Evolutionary conservation across 208 protist species (phyloP).

Genomic region (Leishmania martiniquensis): DNA sequence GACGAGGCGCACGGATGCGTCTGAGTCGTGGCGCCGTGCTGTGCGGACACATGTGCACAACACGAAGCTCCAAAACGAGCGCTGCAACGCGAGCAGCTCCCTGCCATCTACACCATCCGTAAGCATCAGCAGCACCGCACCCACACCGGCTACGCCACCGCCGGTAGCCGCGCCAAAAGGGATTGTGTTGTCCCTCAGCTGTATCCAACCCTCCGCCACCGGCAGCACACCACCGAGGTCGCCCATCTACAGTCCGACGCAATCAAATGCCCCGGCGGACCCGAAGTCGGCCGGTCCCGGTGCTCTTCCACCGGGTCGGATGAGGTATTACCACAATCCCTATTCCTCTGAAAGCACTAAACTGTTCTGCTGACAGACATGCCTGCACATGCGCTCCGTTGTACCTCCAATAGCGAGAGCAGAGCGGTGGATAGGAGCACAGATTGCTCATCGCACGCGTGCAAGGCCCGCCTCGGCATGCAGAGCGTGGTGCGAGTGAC

Average conservation of each 20-base stretch:
- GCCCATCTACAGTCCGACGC: background rate
- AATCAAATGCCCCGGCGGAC: background rate
- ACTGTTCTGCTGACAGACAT: conserved; percentile 18
- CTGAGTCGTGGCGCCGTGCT: conserved; percentile 15
- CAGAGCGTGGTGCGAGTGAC: background rate
- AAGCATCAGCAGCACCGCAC: background rate
- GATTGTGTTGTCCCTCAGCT: background rate
- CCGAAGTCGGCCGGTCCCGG: background rate
- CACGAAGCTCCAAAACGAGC: background rate
- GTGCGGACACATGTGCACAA: conserved; percentile 8
- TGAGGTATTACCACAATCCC: conserved; percentile 32
- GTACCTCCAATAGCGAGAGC: background rate
- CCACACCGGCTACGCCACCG: background rate
- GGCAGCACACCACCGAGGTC: background rate
- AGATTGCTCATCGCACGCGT: background rate
- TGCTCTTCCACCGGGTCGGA: conserved; percentile 4
- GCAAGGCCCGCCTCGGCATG: background rate
- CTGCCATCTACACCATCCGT: background rate
- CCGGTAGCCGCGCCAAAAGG: background rate
- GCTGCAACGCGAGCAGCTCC: background rate
- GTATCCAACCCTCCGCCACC: background rate
- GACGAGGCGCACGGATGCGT: conserved; percentile 4
- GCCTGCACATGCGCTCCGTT: background rate
- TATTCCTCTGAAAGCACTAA: conserved; percentile 21
- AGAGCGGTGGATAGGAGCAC: background rate